Conservation (phyloP, 371 early-diverging fungal genomes). For the Conidiobolus coronatus region DNA sequence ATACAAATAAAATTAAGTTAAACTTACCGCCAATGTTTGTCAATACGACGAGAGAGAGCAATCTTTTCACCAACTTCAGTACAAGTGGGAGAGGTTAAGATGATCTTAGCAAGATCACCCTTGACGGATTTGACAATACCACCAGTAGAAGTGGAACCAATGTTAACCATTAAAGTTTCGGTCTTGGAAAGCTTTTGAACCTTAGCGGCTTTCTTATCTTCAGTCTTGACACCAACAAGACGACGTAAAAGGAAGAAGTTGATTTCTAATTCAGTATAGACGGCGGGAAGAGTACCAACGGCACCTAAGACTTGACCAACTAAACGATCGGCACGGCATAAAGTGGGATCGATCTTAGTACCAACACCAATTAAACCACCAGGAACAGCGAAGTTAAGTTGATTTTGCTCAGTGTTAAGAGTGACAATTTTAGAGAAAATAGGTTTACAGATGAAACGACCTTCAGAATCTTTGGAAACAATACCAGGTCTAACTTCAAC, state of each 20-base stretch:
- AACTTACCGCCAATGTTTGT: conserved; percentile 94
- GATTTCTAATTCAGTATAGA: conserved; percentile 91
- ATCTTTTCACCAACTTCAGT: conserved; percentile 97
- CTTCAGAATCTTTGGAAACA: conserved; percentile 77
- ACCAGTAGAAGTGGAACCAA: conserved; percentile 97
- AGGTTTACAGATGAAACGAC: conserved; percentile 73
- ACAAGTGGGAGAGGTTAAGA: conserved; percentile 89
- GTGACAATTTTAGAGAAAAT: conserved; percentile 85
- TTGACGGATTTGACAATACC: conserved; percentile 87
- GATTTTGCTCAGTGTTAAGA: conserved; percentile 86
- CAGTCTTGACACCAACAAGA: conserved; percentile 87
- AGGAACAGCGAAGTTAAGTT: conserved; percentile 94
- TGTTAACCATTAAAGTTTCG: conserved; percentile 95
- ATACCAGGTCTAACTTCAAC: conserved; percentile 99
- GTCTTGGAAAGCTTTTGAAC: conserved; percentile 75
- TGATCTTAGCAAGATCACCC: conserved; percentile 83
- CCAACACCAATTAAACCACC: conserved; percentile 99
- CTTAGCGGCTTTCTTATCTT: conserved; percentile 92
- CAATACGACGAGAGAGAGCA: conserved; percentile 93
- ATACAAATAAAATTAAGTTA: not conserved
- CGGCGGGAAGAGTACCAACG: conserved; percentile 87
- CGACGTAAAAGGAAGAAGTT: conserved; percentile 94
- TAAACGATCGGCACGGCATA: conserved; percentile 97
- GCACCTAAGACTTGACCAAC: conserved; percentile 96
- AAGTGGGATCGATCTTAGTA: conserved; percentile 95